Base-by-base conservation (phyloP, 106 monocot species). In the Dactylorhiza incarnata region DNA sequence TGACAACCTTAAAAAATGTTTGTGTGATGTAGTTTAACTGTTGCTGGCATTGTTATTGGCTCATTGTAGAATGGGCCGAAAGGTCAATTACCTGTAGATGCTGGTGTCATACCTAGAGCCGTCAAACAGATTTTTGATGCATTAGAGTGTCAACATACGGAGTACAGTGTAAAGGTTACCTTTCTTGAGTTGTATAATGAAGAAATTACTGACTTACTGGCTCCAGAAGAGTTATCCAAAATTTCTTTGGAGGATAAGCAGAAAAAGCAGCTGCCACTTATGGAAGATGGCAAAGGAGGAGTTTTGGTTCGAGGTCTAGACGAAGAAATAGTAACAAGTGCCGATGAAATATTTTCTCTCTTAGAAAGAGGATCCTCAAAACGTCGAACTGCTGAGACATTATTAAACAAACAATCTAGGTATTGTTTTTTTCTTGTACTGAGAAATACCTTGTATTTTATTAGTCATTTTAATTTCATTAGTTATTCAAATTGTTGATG, bases 321-420 rank as follows among this genome's bases (percentile, higher is more conserved):
- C 67, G 99, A 99, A 58, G 99, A 99, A 48, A 99, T 99, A 51
- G 99, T 99, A 61, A 92, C 94, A 37, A 94, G 84, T 84, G 86
- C 88, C 0, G 63, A 78, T 59, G 99, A 99, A 72, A 99, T 99
- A 72, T 99, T 99, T 52, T 85, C 91, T 46, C 83, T 99, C 20
- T 74, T 99, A 50, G 99, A 99, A 79, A 92, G 92, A 47, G 99
- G 99, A 0, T 99, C 91, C 61, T 84, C 94, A 44, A 99, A 99
- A 71, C 81, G 99, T 5, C 89, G 94, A 15, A 99, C 99, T 72
- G 99, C 99, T 37, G 99, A 99, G 76, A 99, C 99, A 26, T 81
- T 99, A 24, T 73, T 99, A 73, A 99, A 99, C 79, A 99, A 99
- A 78, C 99, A 99, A 82, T 99, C 99, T 10, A 99, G 99, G 99